Evolutionary conservation across 306 rosid species (phyloP), one percentile per base, ranked within the genome.

Genomic region (Alnus rubra): DNA sequence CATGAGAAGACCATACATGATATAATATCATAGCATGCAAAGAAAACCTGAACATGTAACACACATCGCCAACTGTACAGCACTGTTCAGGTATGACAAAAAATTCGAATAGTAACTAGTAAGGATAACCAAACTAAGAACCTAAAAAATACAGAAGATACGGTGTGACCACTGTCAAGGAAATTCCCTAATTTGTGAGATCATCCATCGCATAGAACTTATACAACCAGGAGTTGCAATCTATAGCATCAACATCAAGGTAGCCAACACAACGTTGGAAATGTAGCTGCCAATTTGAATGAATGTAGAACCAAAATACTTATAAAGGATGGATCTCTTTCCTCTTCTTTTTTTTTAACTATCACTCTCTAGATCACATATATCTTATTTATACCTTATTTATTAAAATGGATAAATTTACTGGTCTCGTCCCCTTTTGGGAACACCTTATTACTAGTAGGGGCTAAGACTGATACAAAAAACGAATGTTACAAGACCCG

Each of bases 121-220:
- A 33, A 64, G 69, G 33, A 33, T 64, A 33, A 35, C 45, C 35
- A 8, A 64, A 15, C 13, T 35, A 28, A 64, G 23, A 35, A 48
- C 70, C 44, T 64, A 37, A 64, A 35, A 64, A 64, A 64, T 44
- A 44, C 45, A 59, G 56, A 53, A 70, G 62, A 69, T 45, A 71
- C 19, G 14, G 59, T 19, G 82, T 64, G 19, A 54, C 54, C 63
- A 59, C 60, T 48, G 28, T 31, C 11, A 35, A 64, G 48, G 48
- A 30, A 62, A 63, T 49, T 39, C 74, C 28, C 64, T 60, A 60
- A 71, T 45, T 52, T 33, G 54, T 68, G 18, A 50, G 78, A 37
- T 18, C 28, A 19, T 71, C 31, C 35, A 31, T n/a, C 45, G 11
- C 64, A 51, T 71, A 37, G 55, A 75, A 19, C 55, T 58, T 7